Base-by-base conservation (phyloP, 345 rosid species). In the Cardamine occulta region DNA sequence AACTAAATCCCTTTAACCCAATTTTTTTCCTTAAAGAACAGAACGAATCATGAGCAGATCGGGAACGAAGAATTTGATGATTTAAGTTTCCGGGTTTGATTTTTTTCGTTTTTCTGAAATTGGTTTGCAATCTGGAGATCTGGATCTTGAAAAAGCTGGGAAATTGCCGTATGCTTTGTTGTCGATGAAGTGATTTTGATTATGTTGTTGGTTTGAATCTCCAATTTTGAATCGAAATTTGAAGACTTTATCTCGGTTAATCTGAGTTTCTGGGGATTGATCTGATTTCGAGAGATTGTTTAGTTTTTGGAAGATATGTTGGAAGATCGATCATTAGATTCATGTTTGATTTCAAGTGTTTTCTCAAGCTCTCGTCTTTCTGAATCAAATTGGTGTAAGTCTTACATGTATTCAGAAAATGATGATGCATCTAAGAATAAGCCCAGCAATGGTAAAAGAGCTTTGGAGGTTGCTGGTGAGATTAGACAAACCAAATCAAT, bases 311-410 rank as follows among this genome's bases (percentile, higher is more conserved):
- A 70, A 81, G 82, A 85, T 47, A 93, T 90, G 98, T 83, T 90
- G 84, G 95, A 93, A 81, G 86, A 87, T 32, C 87, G 84, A 71
- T 79, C 85, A 86, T 73, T 63, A 68, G 82, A 84, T 58, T 82
- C 81, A 47, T 83, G 86, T 81, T 76, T 85, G 80, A 73, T 78
- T 45, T 64, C 87, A 15, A 87, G 89, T 76, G 84, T 86, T 81
- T 83, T 90, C 80, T 73, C 89, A 49, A 81, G 84, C 81, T 84
- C 93, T 77, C 86, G 93, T 82, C 84, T 83, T 75, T 73, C 81
- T 7, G 90, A 86, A 57, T 79, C 82, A 47, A 81, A 78, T 74
- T 88, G 95, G 97, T 57, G 72, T 13, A 74, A 66, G 48, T 47
- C 82, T 83, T 87, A 63, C 86, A 80, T 86, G 89, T 66, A 75